Evolutionary conservation across 2,329 filamentous ascomycete species (phyloP).

Genomic region (Paradendryphiella salina): DNA sequence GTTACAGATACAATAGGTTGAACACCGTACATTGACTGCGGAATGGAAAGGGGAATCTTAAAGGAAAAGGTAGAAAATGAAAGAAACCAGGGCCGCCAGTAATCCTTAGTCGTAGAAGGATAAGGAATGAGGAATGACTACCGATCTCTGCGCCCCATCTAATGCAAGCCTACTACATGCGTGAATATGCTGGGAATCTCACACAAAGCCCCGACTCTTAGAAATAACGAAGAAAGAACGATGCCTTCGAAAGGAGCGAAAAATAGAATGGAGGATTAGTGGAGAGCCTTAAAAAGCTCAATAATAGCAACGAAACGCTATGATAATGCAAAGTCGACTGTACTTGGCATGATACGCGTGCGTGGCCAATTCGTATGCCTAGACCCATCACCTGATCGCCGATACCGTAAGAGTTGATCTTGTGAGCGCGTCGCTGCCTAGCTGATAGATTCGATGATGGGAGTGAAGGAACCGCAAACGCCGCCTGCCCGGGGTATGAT

Average conservation of each 20-base stretch:
- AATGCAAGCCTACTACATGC: slow-evolving; percentile 7
- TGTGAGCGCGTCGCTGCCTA: slow-evolving; percentile 19
- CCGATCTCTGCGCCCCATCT: slow-evolving; percentile 2
- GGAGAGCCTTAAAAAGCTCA: not conserved
- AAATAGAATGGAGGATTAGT: slow-evolving; percentile 12
- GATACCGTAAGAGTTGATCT: slow-evolving; percentile 18
- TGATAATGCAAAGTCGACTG: slow-evolving; percentile 23
- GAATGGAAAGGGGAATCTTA: slow-evolving; percentile 11
- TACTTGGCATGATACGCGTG: slow-evolving; percentile 14
- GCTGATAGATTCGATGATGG: slow-evolving; percentile 17
- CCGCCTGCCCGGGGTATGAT: slow-evolving; percentile 43
- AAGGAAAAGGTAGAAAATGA: not conserved
- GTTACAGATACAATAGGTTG: slow-evolving; percentile 14
- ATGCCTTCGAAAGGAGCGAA: not conserved
- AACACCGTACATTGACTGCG: not conserved
- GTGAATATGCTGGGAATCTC: slow-evolving; percentile 2
- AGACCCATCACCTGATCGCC: slow-evolving; percentile 18
- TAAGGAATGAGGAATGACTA: not conserved
- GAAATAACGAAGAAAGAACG: not conserved
- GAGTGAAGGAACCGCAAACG: slow-evolving; percentile 26
- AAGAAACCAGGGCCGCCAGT: slow-evolving; percentile 1
- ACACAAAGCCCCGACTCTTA: not conserved
- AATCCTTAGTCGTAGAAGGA: not conserved
- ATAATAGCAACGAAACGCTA: slow-evolving; percentile 13
- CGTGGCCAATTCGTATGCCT: slow-evolving; percentile 19